These are phyloP conservation scores for Tylopilus cervinicoccineus DNA, from an alignment of 768 basidiomycete genomes.

Conservation along the genomic window DNA sequence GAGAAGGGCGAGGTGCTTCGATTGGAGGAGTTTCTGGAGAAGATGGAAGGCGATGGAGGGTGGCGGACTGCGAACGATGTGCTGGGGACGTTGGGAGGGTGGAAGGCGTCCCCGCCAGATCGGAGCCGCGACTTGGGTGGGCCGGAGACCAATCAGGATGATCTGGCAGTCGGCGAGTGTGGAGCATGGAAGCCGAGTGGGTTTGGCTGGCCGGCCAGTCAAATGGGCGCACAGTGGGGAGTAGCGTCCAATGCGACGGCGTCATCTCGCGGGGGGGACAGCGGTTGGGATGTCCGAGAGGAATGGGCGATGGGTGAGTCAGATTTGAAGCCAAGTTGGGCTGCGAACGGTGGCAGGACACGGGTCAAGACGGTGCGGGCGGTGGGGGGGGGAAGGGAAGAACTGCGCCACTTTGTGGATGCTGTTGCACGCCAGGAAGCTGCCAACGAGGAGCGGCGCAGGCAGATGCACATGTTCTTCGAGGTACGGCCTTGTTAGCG, in stretches of 20 bases:
- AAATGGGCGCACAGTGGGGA: slow-evolving; percentile 15
- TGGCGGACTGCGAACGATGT: slow-evolving; percentile 29
- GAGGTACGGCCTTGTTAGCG: slow-evolving; percentile 33
- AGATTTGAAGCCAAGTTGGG: not conserved
- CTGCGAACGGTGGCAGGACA: not conserved
- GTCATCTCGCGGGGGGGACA: slow-evolving; percentile 10
- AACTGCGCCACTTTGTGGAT: slow-evolving; percentile 42
- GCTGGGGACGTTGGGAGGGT: slow-evolving; percentile 27
- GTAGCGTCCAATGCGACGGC: slow-evolving; percentile 15
- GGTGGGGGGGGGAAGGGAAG: slow-evolving; percentile 7
- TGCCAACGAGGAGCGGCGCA: slow-evolving; percentile 36
- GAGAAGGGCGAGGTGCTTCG: slow-evolving; percentile 40
- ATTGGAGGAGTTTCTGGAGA: slow-evolving; percentile 45
- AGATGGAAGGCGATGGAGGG: slow-evolving; percentile 34
- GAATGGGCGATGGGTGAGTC: slow-evolving; percentile 10
- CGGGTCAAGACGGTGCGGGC: not conserved
- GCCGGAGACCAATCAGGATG: not conserved
- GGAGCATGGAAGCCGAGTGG: slow-evolving; percentile 8
- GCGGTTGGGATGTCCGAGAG: slow-evolving; percentile 18
- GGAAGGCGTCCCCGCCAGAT: slow-evolving; percentile 10
- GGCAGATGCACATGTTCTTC: slow-evolving; percentile 48
- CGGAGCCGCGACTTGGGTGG: slow-evolving; percentile 12
- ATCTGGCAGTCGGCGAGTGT: slow-evolving; percentile 8
- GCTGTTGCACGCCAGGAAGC: slow-evolving; percentile 39
- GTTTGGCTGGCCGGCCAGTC: slow-evolving; percentile 1